phyloP scores from a whole-genome alignment of 2,329 filamentous ascomycete species.

The Colletotrichum lentis region DNA sequence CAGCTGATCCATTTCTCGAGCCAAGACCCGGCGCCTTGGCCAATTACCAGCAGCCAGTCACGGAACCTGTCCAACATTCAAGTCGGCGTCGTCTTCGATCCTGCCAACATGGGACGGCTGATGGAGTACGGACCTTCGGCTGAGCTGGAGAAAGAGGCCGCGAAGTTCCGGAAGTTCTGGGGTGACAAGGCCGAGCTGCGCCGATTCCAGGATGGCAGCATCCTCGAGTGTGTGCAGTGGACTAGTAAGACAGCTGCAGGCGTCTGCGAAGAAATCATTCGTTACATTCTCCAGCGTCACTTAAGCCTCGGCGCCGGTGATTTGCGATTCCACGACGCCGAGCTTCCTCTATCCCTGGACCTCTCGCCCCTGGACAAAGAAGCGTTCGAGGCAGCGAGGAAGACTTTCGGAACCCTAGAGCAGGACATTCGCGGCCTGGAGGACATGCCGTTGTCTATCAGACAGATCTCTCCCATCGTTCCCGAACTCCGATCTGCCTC shows the following conservation, averaged over 20 bases:
- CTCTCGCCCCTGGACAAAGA: conserved; percentile 59
- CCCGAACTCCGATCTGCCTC: conserved; percentile 79
- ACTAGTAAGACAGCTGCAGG: conserved; percentile 67
- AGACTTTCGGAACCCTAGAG: conserved; percentile 77
- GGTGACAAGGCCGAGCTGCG: conserved; percentile 91
- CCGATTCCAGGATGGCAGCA: conserved; percentile 94
- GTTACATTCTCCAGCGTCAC: conserved; percentile 75
- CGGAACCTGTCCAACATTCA: conserved; percentile 52
- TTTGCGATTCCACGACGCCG: conserved; percentile 60
- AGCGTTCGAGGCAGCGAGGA: conserved; percentile 73
- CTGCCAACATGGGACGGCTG: conserved; percentile 73
- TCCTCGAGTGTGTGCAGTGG: conserved; percentile 93
- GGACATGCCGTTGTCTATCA: conserved; percentile 85
- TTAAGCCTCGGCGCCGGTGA: conserved; percentile 67
- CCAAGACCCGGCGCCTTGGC: conserved; percentile 54
- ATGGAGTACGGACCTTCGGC: conserved; percentile 90
- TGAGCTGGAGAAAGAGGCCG: conserved; percentile 84
- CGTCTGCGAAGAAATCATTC: conserved; percentile 81
- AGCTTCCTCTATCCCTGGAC: conserved; percentile 59
- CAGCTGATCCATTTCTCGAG: conserved; percentile 70
- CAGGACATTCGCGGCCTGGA: conserved; percentile 79
- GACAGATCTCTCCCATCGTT: conserved; percentile 78
- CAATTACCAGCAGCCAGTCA: conserved; percentile 46
- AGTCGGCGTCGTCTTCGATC: conserved; percentile 76
- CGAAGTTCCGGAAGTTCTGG: conserved; percentile 90